Evolutionary conservation across 1,139 yeast genomes (phyloP).

Genomic region (Casaregolazyma lundiana): DNA sequence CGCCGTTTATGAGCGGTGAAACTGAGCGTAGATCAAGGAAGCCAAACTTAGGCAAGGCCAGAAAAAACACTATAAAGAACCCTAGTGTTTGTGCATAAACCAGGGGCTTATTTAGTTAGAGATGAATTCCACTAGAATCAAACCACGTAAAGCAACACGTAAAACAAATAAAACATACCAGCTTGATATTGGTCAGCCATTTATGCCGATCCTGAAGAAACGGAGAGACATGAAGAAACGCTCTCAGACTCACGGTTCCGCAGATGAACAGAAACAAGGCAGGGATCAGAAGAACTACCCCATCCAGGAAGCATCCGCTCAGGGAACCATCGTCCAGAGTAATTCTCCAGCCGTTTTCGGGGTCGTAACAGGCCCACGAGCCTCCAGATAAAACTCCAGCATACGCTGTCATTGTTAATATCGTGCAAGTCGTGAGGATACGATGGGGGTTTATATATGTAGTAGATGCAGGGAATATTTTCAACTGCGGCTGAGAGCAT

Average conservation of each 20-base stretch:
- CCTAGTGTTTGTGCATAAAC: conserved; percentile 17
- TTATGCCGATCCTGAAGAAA: conserved; percentile 30
- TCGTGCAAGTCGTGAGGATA: not conserved
- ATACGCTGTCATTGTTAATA: not conserved
- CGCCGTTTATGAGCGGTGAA: conserved; percentile 37
- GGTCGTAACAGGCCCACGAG: conserved; percentile 31
- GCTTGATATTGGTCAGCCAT: conserved; percentile 36
- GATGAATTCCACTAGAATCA: no score
- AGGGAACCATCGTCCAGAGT: conserved; percentile 59
- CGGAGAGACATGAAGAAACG: conserved; percentile 17
- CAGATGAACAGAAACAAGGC: conserved; percentile 49
- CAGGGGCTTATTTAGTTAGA: conserved; percentile 18
- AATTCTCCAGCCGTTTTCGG: conserved; percentile 64
- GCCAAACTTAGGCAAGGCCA: conserved; percentile 20
- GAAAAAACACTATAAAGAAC: conserved; percentile 14
- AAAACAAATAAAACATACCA: conserved; percentile 30
- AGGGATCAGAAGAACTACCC: conserved; percentile 49
- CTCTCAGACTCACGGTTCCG: conserved; percentile 44
- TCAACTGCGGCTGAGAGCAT: not conserved
- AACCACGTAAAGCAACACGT: no score
- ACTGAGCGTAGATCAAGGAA: conserved; percentile 39
- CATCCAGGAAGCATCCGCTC: conserved; percentile 76
- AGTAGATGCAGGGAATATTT: not conserved
- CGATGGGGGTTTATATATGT: not conserved
- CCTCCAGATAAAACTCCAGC: not conserved